Evolutionary conservation across 768 basidiomycete genomes (phyloP).

Genomic region (Boletus reticulatus): DNA sequence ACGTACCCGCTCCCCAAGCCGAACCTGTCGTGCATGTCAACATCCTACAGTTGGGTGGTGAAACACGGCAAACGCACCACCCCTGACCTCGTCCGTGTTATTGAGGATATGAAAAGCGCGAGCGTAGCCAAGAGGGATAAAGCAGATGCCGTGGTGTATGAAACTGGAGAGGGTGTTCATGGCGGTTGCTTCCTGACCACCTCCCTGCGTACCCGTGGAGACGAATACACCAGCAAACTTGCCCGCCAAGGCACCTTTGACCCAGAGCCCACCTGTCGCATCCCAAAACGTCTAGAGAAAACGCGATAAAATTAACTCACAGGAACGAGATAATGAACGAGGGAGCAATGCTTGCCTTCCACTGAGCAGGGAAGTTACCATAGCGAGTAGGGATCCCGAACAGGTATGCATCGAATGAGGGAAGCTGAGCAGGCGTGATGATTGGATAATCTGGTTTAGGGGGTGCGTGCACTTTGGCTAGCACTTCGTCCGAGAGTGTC

Average conservation of each 20-base stretch:
- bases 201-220: conserved; percentile 68
- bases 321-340: not conserved
- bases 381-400: conserved; percentile 80
- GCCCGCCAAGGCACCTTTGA: conserved; percentile 55
- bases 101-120: conserved; percentile 41
- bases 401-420: conserved; percentile 66
- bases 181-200: conserved; percentile 73
- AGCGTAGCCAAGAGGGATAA: conserved; percentile 72
- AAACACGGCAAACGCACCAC: conserved; percentile 42
- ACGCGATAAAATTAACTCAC: conserved; percentile 3
- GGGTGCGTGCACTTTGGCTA: conserved; percentile 67
- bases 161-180: conserved; percentile 54
- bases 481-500: conserved; percentile 69
- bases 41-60: not conserved
- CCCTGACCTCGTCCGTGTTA: conserved; percentile 49
- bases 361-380: conserved; percentile 78
- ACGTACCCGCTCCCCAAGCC: conserved; percentile 75
- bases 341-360: conserved; percentile 52
- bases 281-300: conserved; percentile 67
- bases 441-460: conserved; percentile 72
- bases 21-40: conserved; percentile 44
- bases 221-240: conserved; percentile 78
- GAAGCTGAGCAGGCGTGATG: conserved; percentile 52
- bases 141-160: conserved; percentile 70
- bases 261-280: conserved; percentile 67